Evolutionary conservation across 1,284 basidiomycete genomes (phyloP).

Genomic region (Neonothopanus nambi): DNA sequence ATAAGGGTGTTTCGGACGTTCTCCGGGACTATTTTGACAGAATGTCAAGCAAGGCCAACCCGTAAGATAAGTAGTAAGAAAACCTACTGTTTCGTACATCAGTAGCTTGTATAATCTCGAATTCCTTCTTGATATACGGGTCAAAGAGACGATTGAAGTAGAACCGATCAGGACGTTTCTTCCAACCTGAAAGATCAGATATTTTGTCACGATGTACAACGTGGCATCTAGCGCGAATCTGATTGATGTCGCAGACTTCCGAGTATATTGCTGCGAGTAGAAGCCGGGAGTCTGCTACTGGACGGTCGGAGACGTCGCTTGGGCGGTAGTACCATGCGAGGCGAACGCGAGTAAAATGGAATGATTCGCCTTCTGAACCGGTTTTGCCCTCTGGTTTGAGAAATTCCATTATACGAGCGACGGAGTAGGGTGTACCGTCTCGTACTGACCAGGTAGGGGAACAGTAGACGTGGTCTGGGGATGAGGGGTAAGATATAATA

Average conservation of each 20-base stretch:
- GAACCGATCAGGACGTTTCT: conserved; percentile 92
- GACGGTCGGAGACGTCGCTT: conserved; percentile 82
- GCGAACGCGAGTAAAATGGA: conserved; percentile 77
- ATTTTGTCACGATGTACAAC: conserved; percentile 95
- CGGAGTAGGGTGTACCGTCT: conserved; percentile 90
- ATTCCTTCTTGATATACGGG: conserved; percentile 97
- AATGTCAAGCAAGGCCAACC: conserved; percentile 20
- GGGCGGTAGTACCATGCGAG: conserved; percentile 94
- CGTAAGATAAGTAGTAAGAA: too few species aligned
- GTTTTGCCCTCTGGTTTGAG: conserved; percentile 55
- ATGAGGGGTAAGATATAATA: conserved; percentile 24
- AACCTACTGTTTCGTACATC: conserved; percentile 87
- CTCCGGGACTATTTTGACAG: conserved; percentile 64
- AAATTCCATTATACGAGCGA: conserved; percentile 96
- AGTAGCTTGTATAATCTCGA: conserved; percentile 89
- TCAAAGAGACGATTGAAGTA: conserved; percentile 95
- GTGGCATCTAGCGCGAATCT: conserved; percentile 89
- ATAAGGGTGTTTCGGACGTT: conserved; percentile 76
- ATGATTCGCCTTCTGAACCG: conserved; percentile 49
- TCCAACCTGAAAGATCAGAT: conserved; percentile 92
- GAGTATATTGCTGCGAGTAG: conserved; percentile 95
- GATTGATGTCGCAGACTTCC: conserved; percentile 90
- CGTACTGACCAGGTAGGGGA: conserved; percentile 88
- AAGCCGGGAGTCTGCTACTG: conserved; percentile 84
- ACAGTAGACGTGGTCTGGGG: conserved; percentile 93